These are phyloP conservation scores for Arctium minus DNA, from an alignment of 129 eudicot genomes.

Conservation along the genomic window DNA sequence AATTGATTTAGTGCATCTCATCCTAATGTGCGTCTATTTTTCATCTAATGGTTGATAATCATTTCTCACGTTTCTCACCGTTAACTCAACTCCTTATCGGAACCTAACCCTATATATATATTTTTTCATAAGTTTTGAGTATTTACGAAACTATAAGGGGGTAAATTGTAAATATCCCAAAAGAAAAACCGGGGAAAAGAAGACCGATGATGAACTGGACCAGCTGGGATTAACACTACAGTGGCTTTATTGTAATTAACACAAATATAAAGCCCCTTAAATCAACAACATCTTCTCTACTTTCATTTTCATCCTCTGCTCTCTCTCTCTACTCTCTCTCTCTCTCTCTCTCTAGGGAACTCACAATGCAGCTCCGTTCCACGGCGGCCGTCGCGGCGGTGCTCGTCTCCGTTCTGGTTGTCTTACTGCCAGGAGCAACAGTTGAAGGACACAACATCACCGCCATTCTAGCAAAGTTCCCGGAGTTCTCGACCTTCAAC, in stretches of 20 bases:
- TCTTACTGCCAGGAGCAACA: conserved; percentile 26
- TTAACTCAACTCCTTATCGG: too few species aligned
- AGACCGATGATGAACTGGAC: conserved; percentile 15
- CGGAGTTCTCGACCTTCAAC: conserved; percentile 83
- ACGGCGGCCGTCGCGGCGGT: conserved; percentile 40
- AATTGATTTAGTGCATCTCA: too few species aligned
- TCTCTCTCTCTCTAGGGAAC: conserved; percentile 15
- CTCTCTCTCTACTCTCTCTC: not conserved
- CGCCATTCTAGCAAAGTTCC: conserved; percentile 49
- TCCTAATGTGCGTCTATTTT: too few species aligned
- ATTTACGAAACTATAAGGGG: not conserved
- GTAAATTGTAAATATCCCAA: not conserved
- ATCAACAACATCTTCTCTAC: not conserved
- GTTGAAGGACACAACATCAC: conserved; percentile 69
- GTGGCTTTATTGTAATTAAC: conserved; percentile 25
- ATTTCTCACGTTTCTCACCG: too few species aligned
- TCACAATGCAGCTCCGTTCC: conserved; percentile 49
- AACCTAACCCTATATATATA: too few species aligned
- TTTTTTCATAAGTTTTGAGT: not conserved
- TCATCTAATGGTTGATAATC: too few species aligned
- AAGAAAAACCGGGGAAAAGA: not conserved
- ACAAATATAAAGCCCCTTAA: not conserved
- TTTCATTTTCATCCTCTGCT: conserved; percentile 5
- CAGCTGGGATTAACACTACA: conserved; percentile 1
- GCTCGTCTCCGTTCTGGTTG: conserved; percentile 7